phyloP scores from a whole-genome alignment of 805 yeast genomes.

The Priceomyces haplophilus region DNA sequence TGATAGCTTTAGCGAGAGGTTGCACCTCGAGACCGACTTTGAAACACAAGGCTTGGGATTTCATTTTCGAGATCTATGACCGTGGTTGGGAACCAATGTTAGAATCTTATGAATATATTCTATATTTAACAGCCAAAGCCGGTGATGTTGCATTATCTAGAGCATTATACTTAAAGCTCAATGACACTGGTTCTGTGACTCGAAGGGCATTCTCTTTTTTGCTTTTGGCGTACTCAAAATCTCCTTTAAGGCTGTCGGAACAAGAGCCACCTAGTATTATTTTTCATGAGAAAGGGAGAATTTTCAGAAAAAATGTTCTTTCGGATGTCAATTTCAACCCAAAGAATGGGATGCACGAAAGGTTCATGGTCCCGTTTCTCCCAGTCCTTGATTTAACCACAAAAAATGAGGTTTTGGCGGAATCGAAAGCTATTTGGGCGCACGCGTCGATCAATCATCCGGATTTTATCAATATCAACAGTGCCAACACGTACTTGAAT shows the following conservation, averaged over 20 bases:
- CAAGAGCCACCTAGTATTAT: slow-evolving; percentile 32
- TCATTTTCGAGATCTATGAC: slow-evolving; percentile 61
- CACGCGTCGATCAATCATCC: slow-evolving; percentile 47
- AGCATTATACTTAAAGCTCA: slow-evolving; percentile 54
- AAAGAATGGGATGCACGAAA: slow-evolving; percentile 10
- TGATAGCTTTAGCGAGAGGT: slow-evolving; percentile 62
- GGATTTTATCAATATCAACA: slow-evolving; percentile 36
- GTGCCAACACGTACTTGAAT: slow-evolving; percentile 51
- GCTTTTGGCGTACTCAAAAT: slow-evolving; percentile 49
- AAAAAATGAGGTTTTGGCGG: slow-evolving; percentile 53
- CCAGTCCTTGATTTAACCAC: slow-evolving; percentile 49
- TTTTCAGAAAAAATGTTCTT: slow-evolving; percentile 46
- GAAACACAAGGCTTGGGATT: slow-evolving; percentile 69
- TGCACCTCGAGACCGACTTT: slow-evolving; percentile 54
- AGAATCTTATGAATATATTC: slow-evolving; percentile 60
- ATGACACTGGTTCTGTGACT: slow-evolving; percentile 33
- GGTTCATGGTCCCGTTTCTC: slow-evolving; percentile 64
- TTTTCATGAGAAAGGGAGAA: slow-evolving; percentile 44
- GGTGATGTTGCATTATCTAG: slow-evolving; percentile 75
- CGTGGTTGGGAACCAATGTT: slow-evolving; percentile 41
- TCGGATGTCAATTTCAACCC: slow-evolving; percentile 17
- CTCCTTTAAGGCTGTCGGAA: slow-evolving; percentile 14
- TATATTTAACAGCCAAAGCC: slow-evolving; percentile 73
- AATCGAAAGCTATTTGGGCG: slow-evolving; percentile 75
- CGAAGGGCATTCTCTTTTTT: slow-evolving; percentile 44